Conservation (phyloP, 2,329 filamentous ascomycete species). For the Paecilomyces variotii region DNA sequence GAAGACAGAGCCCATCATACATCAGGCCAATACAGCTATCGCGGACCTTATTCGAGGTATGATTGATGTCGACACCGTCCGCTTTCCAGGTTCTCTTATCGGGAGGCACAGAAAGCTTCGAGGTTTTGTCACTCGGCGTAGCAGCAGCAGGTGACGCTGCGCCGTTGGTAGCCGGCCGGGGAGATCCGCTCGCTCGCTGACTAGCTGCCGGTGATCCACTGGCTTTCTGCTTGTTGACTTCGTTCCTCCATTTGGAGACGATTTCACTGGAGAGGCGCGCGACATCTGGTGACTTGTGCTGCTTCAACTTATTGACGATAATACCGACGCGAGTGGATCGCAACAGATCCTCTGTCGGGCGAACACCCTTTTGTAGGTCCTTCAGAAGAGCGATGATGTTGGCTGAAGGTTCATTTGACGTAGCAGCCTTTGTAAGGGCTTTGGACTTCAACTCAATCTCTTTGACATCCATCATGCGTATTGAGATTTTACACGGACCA, state of each 20-base stretch:
- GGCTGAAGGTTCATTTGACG: constrained; percentile 63
- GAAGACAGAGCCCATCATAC: constrained; percentile 82
- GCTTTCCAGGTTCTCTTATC: constrained; percentile 74
- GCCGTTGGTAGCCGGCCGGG: constrained; percentile 44
- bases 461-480: constrained; percentile 63
- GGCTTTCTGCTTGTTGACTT: constrained; percentile 43
- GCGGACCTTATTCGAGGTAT: constrained; percentile 65
- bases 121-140: constrained; percentile 41
- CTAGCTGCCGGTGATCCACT: constrained; percentile 30
- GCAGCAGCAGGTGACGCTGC: constrained; percentile 44
- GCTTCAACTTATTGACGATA: constrained; percentile 75
- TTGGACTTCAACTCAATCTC: constrained; percentile 71
- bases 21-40: constrained; percentile 84
- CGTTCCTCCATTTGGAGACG: constrained; percentile 57
- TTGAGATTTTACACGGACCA: not conserved
- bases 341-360: constrained; percentile 81
- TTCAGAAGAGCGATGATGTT: constrained; percentile 68
- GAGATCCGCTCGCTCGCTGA: constrained; percentile 30
- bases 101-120: constrained; percentile 49
- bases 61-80: constrained; percentile 71
- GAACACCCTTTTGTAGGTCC: constrained; percentile 69
- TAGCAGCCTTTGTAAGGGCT: constrained; percentile 70
- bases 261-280: constrained; percentile 70
- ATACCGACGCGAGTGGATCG: constrained; percentile 88
- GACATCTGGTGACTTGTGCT: constrained; percentile 67